Percentiles rank a stretch among this genome's conserved stretches.
phyloP scores from a whole-genome alignment of 75 land plant species.

The Picea sitchensis region DNA sequence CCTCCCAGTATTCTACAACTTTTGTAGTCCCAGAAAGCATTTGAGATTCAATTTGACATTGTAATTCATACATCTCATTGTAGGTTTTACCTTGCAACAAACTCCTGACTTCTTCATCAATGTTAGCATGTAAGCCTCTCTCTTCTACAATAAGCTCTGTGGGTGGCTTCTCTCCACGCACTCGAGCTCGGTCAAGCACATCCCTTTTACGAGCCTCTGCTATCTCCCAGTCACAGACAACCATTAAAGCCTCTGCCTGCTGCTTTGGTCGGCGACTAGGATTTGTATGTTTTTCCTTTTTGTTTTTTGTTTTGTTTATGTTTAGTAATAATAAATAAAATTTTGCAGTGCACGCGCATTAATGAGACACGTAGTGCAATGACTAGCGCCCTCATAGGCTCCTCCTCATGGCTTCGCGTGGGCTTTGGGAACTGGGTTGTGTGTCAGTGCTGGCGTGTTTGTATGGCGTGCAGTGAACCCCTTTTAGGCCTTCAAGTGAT shows the following conservation, averaged over 20 bases:
- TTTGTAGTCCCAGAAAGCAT: constrained; percentile 91
- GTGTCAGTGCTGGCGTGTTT: too few species aligned
- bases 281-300: too few species aligned
- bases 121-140: constrained; percentile 82
- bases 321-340: too few species aligned
- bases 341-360: too few species aligned
- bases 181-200: constrained; percentile 88
- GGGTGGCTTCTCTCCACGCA: constrained; percentile 94
- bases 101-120: constrained; percentile 86
- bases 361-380: too few species aligned
- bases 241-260: constrained; percentile 63
- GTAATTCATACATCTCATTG: constrained; percentile 51
- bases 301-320: too few species aligned
- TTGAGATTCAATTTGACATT: constrained; percentile 68
- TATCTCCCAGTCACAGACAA: constrained; percentile 95
- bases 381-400: too few species aligned
- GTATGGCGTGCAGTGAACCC: too few species aligned
- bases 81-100: constrained; percentile 69
- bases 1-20: constrained; percentile 98
- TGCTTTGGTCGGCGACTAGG: too few species aligned
- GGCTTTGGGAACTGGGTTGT: too few species aligned
- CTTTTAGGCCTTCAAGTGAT: too few species aligned
- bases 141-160: constrained; percentile 92
- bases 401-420: too few species aligned
- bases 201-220: constrained; percentile 85